phyloP scores from a whole-genome alignment of 257 asterid species.

The Galeopsis tetrahit region DNA sequence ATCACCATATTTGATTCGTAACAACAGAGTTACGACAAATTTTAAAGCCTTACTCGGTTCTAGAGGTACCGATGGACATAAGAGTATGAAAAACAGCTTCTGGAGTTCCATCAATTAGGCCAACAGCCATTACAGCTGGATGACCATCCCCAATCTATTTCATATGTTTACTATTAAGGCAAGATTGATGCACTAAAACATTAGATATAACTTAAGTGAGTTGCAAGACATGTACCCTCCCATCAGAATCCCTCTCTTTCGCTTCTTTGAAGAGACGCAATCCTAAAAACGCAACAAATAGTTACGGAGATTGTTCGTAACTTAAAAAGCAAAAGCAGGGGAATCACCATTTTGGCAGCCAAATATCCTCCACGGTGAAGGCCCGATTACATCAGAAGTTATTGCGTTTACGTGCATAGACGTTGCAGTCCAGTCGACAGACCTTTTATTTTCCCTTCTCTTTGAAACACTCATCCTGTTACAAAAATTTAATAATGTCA shows the following conservation, averaged over 20 bases:
- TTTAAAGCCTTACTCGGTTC: conserved; percentile 69
- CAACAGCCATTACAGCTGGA: conserved; percentile 95
- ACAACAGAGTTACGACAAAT: not conserved
- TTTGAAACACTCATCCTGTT: conserved; percentile 68
- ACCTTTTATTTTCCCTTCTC: conserved; percentile 43
- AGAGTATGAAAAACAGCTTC: conserved; percentile 81
- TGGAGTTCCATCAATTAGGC: conserved; percentile 80
- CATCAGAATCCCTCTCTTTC: conserved; percentile 66
- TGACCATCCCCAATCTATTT: conserved; percentile 70
- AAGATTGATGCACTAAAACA: conserved; percentile 16
- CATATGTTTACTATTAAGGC: conserved; percentile 16
- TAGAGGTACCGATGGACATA: conserved; percentile 87
- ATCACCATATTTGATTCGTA: not conserved
- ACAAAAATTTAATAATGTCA: not conserved
- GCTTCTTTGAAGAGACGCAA: conserved; percentile 92
- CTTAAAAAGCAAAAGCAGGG: not conserved
- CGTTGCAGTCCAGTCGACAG: conserved; percentile 52
- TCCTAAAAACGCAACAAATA: conserved; percentile 49
- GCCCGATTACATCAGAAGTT: conserved; percentile 81
- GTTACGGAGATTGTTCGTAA: not conserved
- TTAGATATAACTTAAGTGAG: not conserved
- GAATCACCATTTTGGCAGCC: conserved; percentile 79
- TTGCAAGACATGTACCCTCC: conserved; percentile 54
- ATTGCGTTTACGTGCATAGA: conserved; percentile 62
- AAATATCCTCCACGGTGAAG: conserved; percentile 89